These are phyloP conservation scores for Pyrenochaeta sp. DNA, from an alignment of 2,329 filamentous ascomycete genomes.

Conservation along the genomic window DNA sequence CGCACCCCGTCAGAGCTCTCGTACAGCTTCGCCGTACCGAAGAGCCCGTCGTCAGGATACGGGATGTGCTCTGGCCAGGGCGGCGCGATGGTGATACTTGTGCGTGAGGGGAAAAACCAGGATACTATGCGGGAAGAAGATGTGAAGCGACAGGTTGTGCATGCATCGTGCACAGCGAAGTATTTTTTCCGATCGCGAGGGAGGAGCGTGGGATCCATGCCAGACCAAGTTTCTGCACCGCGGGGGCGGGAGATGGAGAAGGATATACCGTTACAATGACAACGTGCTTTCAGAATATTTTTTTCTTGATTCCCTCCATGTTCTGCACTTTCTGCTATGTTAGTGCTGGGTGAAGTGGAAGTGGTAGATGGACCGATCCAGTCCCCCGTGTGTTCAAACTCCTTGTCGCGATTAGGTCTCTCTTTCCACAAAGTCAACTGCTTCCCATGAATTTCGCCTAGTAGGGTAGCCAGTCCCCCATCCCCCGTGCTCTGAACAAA, in stretches of 20 bases:
- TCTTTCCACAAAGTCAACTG: constrained; percentile 34
- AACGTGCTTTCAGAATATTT: constrained; percentile 53
- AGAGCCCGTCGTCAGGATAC: constrained; percentile 43
- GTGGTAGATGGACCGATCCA: background rate
- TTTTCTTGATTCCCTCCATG: too few species aligned
- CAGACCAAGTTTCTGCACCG: constrained; percentile 46
- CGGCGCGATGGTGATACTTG: constrained; percentile 59
- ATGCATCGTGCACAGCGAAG: constrained; percentile 61
- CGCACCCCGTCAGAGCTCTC: constrained; percentile 62
- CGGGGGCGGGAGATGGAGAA: constrained; percentile 66
- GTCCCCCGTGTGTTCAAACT: background rate
- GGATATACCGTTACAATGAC: constrained; percentile 64
- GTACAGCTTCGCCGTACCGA: constrained; percentile 61
- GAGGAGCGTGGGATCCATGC: background rate
- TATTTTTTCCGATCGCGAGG: background rate
- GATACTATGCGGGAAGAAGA: constrained; percentile 70
- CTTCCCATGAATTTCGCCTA: constrained; percentile 30
- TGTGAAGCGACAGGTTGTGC: constrained; percentile 67
- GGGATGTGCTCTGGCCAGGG: constrained; percentile 48
- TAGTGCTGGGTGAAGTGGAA: too few species aligned
- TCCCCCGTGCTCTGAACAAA: constrained; percentile 46
- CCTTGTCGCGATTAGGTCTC: constrained; percentile 1
- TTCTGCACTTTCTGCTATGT: too few species aligned
- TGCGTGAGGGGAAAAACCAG: constrained; percentile 68
- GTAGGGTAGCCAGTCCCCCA: constrained; percentile 48